Evolutionary conservation across 192 early-diverging fungal genomes (phyloP), one percentile per base, ranked within the genome.

Genomic region (Linnemannia exigua): DNA sequence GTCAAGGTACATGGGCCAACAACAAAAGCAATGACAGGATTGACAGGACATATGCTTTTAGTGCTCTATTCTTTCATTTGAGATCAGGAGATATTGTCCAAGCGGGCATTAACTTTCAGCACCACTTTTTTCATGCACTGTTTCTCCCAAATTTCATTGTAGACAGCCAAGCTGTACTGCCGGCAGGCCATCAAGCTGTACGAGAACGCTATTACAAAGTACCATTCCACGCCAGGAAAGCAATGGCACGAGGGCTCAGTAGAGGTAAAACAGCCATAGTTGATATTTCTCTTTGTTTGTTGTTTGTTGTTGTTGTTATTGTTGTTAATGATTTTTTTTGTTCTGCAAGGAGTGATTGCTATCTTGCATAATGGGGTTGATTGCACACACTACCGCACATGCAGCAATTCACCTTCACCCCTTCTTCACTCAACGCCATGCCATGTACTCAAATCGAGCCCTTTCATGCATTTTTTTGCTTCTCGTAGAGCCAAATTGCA

Each of bases 111-210:
- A 63, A 75, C 58, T 73, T 31, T 35, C 46, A 51, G 28, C 46
- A 35, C 22, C 22, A 51, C 25, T n/a, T 52, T 3, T 12, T 69
- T 48, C 16, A 17, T 70, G 51, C 38, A 17, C 51, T 63, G 22
- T 74, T 51, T 74, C 72, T 74, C 48, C 19, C 28, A 31, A 8
- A 63, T 63, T 63, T 63, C 12, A 12, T 31, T 63, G 58, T 79
- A 84, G 82, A 63, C 76, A 67, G 77, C 82, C 41, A 84, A 84
- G 35, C 77, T 84, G 33, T 84, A 79, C 51, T 84, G 76, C 63
- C 76, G 82, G 28, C 82, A 84, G 37, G 77, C 82, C 7, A 73
- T 79, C 51, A 84, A 73, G 22, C 68, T 84, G 1, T 79, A 70
- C 17, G 82, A 84, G 14, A 79, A 74, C 6, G 47, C 72, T 17